These are phyloP conservation scores for Dipteronia dyeriana DNA, from an alignment of 345 rosid genomes.

Conservation along the genomic window DNA sequence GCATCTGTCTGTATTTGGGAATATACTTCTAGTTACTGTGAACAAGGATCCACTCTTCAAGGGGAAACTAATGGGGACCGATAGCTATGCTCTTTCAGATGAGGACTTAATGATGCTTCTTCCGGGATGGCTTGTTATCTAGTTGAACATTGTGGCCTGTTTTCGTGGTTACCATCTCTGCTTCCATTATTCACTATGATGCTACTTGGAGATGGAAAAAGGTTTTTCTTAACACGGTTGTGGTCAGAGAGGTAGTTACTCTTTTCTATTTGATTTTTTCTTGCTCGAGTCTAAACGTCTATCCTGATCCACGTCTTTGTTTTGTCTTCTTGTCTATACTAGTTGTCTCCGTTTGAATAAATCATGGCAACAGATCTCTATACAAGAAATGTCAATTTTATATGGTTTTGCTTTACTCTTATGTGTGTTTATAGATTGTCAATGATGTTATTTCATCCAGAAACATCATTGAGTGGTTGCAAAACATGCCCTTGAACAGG, in stretches of 20 bases:
- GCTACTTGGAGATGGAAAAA: conserved; percentile 39
- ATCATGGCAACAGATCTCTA: background rate
- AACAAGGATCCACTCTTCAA: conserved; percentile 20
- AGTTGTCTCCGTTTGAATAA: background rate
- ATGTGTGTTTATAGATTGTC: conserved; percentile 50
- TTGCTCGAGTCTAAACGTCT: background rate
- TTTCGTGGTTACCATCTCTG: conserved; percentile 75
- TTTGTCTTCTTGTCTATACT: background rate
- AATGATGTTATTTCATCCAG: conserved; percentile 47
- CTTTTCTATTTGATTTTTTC: background rate
- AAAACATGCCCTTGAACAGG: conserved; percentile 73
- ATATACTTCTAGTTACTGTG: conserved; percentile 40
- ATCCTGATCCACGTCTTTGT: conserved; percentile 6
- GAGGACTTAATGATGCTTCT: conserved; percentile 66
- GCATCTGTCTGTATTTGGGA: conserved; percentile 71
- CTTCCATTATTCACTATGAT: conserved; percentile 38
- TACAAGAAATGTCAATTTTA: background rate
- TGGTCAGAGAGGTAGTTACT: conserved; percentile 57
- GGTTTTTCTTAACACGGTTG: conserved; percentile 32
- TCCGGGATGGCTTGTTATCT: conserved; percentile 68
- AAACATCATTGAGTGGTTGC: conserved; percentile 71
- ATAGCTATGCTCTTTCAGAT: conserved; percentile 44
- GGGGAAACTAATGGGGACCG: conserved; percentile 19
- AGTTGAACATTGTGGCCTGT: conserved; percentile 64
- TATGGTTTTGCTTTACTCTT: conserved; percentile 1